Percentiles rank a stretch among this genome's conserved stretches.
Conservation (phyloP, 2,329 filamentous ascomycete species). For the Pseudocercospora musae region DNA sequence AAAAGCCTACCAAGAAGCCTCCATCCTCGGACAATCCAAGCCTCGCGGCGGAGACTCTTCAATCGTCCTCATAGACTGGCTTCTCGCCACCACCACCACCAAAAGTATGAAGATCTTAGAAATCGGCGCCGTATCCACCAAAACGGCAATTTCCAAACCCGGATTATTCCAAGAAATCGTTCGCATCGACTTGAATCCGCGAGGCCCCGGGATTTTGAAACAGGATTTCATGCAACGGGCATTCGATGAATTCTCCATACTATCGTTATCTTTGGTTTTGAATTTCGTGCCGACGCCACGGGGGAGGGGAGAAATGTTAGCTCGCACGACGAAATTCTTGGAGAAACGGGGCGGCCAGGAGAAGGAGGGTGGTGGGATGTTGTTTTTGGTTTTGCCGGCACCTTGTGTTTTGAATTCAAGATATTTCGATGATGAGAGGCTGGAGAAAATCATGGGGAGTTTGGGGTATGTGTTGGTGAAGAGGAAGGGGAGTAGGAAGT, state of each 20-base stretch:
- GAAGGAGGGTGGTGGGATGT: slow-evolving; percentile 13
- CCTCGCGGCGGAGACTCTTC: slow-evolving; percentile 63
- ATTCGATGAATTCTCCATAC: no score
- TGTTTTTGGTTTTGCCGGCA: slow-evolving; percentile 87
- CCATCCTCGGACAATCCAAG: slow-evolving; percentile 59
- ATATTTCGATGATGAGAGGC: slow-evolving; percentile 71
- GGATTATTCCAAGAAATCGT: slow-evolving; percentile 69
- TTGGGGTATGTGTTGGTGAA: slow-evolving; percentile 68
- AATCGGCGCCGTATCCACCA: slow-evolving; percentile 79
- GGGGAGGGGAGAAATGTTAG: slow-evolving; percentile 79
- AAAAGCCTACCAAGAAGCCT: slow-evolving; percentile 59
- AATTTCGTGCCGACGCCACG: slow-evolving; percentile 84
- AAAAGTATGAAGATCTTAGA: slow-evolving; percentile 67
- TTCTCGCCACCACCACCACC: slow-evolving; percentile 32
- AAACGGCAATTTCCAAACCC: no score
- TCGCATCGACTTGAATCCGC: slow-evolving; percentile 87
- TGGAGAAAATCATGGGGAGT: slow-evolving; percentile 70
- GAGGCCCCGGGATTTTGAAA: slow-evolving; percentile 73
- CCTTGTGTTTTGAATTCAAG: slow-evolving; percentile 87
- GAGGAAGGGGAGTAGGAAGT: slow-evolving; percentile 73
- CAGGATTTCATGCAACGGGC: slow-evolving; percentile 98
- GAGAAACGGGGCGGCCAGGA: no score
- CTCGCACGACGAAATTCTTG: slow-evolving; percentile 69
- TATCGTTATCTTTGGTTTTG: slow-evolving; percentile 80
- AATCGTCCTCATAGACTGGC: slow-evolving; percentile 58